phyloP scores from a whole-genome alignment of 495 filamentous ascomycete species.

The Thozetella sp. region DNA sequence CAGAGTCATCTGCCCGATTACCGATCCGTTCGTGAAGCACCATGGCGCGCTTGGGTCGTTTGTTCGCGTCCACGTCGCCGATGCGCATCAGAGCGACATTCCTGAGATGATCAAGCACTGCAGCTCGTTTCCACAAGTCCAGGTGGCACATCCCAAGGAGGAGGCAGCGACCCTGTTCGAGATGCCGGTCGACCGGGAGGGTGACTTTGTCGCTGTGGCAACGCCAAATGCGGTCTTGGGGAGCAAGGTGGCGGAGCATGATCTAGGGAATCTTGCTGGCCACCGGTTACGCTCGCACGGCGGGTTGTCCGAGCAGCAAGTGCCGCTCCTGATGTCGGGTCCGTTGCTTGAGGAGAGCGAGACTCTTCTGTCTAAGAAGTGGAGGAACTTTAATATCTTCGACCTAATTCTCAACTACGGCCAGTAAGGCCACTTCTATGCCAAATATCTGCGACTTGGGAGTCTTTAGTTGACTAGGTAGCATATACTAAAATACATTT shows the following conservation, averaged over 20 bases:
- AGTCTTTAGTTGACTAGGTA: too few relatives aligned
- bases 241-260: slow-evolving; percentile 24
- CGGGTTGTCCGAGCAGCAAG: slow-evolving; percentile 29
- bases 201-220: slow-evolving; percentile 32
- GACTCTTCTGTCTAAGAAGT: slow-evolving; percentile 6
- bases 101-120: slow-evolving; percentile 12
- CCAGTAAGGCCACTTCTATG: too few relatives aligned
- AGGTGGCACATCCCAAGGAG: slow-evolving; percentile 22
- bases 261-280: slow-evolving; percentile 24
- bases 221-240: slow-evolving; percentile 29
- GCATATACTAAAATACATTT: too few relatives aligned
- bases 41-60: slow-evolving; percentile 36
- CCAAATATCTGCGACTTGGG: too few relatives aligned
- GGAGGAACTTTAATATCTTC: slow-evolving; percentile 37
- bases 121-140: slow-evolving; percentile 9
- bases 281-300: slow-evolving; percentile 35
- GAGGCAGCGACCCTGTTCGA: slow-evolving; percentile 29
- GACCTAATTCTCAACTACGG: slow-evolving; percentile 28
- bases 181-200: slow-evolving; percentile 35
- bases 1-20: slow-evolving; percentile 40
- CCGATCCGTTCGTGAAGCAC: slow-evolving; percentile 36
- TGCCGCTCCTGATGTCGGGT: slow-evolving; percentile 30
- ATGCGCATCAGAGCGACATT: slow-evolving; percentile 9
- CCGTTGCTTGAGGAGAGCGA: slow-evolving; percentile 5
- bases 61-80: slow-evolving; percentile 32